Conservation (phyloP, 2,329 filamentous ascomycete species). For the Septoria linicola region DNA sequence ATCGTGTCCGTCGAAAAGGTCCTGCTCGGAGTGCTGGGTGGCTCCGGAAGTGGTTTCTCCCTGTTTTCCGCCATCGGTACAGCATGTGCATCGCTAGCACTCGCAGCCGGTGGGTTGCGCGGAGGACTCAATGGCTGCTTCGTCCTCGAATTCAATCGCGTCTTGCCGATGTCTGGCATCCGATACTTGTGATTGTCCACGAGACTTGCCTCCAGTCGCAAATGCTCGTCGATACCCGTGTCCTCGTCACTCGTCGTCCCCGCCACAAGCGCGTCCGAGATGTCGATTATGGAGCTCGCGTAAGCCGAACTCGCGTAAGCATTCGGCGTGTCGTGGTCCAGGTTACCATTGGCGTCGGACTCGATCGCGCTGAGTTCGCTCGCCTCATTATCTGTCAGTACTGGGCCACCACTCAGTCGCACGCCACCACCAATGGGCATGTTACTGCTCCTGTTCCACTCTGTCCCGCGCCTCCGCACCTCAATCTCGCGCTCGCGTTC, state of each 20-base stretch:
- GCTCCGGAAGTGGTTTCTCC: slow-evolving; percentile 13
- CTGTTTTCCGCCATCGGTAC: slow-evolving; percentile 13
- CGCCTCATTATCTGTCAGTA: slow-evolving; percentile 41
- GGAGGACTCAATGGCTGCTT: slow-evolving; percentile 35
- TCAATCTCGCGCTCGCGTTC: slow-evolving; percentile 51
- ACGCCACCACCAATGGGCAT: slow-evolving; percentile 37
- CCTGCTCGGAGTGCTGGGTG: slow-evolving; percentile 23
- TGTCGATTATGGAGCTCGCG: slow-evolving; percentile 45
- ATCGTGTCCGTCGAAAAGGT: slow-evolving; percentile 7
- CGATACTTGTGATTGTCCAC: slow-evolving; percentile 72
- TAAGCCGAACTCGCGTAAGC: slow-evolving; percentile 6
- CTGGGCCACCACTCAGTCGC: slow-evolving; percentile 33
- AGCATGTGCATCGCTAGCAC: background rate
- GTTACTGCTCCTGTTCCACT: slow-evolving; percentile 54
- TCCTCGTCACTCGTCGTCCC: slow-evolving; percentile 45
- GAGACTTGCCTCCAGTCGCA: slow-evolving; percentile 46
- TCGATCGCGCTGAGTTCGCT: slow-evolving; percentile 12
- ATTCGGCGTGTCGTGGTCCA: slow-evolving; percentile 7
- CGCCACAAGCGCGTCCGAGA: slow-evolving; percentile 56
- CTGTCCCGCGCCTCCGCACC: slow-evolving; percentile 65
- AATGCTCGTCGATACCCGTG: slow-evolving; percentile 41
- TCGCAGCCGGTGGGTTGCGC: slow-evolving; percentile 14
- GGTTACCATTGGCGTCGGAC: slow-evolving; percentile 7
- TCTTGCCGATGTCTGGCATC: slow-evolving; percentile 69
- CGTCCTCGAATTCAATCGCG: slow-evolving; percentile 38